A percentile compares a stretch with the other conserved stretches of the same genome.
These are phyloP conservation scores for Penicillium ochrochloron DNA, from an alignment of 495 filamentous ascomycete species.

Conservation along the genomic window DNA sequence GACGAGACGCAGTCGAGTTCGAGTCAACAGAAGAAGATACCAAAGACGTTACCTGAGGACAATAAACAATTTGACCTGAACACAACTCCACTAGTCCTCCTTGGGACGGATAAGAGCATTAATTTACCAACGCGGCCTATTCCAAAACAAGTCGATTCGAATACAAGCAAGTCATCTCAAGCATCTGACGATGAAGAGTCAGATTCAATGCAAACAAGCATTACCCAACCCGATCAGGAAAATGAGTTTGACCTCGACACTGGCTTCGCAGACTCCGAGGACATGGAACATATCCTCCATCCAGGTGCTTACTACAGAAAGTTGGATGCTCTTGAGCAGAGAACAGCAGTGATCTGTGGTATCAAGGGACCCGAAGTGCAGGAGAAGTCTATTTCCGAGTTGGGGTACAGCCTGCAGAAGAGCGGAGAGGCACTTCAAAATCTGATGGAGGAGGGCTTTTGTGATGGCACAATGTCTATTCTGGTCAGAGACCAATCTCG, in stretches of 20 bases:
- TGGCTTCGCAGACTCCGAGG: not conserved
- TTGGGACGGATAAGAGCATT: no score
- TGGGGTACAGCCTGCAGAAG: not conserved
- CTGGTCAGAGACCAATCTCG: not conserved
- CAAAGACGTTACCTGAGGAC: not conserved
- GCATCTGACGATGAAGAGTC: not conserved
- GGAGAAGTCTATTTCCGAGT: not conserved
- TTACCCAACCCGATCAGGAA: not conserved
- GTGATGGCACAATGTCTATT: not conserved
- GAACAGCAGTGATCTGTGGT: conserved; percentile 3
- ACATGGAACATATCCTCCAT: conserved; percentile 1
- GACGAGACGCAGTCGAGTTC: not conserved
- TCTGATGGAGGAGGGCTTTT: not conserved
- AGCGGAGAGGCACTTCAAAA: not conserved
- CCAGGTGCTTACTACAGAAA: not conserved
- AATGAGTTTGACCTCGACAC: not conserved
- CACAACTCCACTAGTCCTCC: not conserved
- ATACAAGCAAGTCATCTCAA: conserved; percentile 5
- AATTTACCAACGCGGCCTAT: no score
- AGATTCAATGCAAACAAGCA: conserved; percentile 1
- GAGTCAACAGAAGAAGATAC: not conserved
- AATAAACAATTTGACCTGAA: not conserved
- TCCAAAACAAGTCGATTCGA: not conserved
- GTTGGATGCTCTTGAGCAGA: not conserved
- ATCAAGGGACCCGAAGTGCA: not conserved